phyloP scores from a whole-genome alignment of 148 eudicot genomes.

The Diospyros kaki region DNA sequence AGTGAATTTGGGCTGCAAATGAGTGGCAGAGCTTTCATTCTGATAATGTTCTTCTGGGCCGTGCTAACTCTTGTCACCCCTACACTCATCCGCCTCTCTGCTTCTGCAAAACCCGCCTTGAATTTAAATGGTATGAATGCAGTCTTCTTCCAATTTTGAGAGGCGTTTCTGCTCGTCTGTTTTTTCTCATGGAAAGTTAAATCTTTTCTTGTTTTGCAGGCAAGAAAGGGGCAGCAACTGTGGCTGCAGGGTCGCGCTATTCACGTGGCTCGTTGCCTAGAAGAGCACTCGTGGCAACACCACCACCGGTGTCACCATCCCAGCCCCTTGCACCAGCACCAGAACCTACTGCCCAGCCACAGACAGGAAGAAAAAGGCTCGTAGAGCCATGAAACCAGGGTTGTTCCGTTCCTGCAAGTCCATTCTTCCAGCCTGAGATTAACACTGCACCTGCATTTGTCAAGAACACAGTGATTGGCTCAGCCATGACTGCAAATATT shows the following conservation, averaged over 20 bases:
- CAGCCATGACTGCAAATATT: too few species aligned
- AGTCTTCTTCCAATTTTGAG: not conserved
- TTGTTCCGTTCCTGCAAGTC: not conserved
- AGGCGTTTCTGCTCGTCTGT: not conserved
- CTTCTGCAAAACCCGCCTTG: slow-evolving; percentile 19
- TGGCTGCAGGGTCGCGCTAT: not conserved
- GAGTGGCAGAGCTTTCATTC: slow-evolving; percentile 24
- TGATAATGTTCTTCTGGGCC: slow-evolving; percentile 33
- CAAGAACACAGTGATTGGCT: too few species aligned
- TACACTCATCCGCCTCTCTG: slow-evolving; percentile 30
- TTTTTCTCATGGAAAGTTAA: slow-evolving; percentile 3
- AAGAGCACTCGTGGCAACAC: slow-evolving; percentile 21
- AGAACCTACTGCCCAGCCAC: not conserved
- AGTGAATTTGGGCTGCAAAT: slow-evolving; percentile 12
- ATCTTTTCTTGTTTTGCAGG: slow-evolving; percentile 15
- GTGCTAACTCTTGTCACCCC: slow-evolving; percentile 38
- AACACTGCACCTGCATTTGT: too few species aligned
- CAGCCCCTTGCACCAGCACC: slow-evolving; percentile 23
- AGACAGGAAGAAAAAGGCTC: not conserved
- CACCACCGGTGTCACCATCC: not conserved
- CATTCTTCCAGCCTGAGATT: too few species aligned
- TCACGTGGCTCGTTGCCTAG: slow-evolving; percentile 21
- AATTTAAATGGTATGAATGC: slow-evolving; percentile 14
- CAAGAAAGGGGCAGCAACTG: slow-evolving; percentile 10
- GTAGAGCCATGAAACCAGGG: not conserved